Base-by-base conservation (phyloP, 2,329 filamentous ascomycete species). In the Endoconidiophora laricicola region DNA sequence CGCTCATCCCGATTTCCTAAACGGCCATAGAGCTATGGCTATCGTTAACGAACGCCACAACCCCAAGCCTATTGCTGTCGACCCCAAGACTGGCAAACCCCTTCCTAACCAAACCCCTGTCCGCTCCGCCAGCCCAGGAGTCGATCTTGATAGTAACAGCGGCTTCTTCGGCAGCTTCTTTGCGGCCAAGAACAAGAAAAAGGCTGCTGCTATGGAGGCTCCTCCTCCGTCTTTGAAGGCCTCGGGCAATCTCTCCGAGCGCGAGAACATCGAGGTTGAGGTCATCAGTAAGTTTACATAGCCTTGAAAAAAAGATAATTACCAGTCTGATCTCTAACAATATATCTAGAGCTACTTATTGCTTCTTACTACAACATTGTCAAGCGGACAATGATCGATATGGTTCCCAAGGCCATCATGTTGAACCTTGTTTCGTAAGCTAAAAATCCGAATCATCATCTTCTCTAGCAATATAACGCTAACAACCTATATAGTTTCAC, bases 371-470 rank as follows among this genome's bases (percentile, higher is more conserved):
- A 85, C 69, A 95, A 94, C 68, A 98, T 98, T 62, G 88, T 95
- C 57, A 86, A 87, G 71, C 77, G 91, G 58, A 98, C 93, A 54
- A 93, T 98, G 87, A 95, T 96, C 57, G 91, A 98, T 62, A 98
- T 98, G 91, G 91, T 98, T 4, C 91, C 91, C 58, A 98, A 98
- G 70, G 91, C 91, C 39, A 93, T 98, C 63, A 98, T 98, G 91
- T 76, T 96, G 57, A 95, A 77, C 59, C 82, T 98, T 43, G 91
- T 98, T 47, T 81, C 90, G 83, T 94, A 79, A 64, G 86, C 80
- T 26, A 33, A 16, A 20, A 16, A 22, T n/a, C 5, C 22, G 24
- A 22, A 12, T n/a, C n/a, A 22, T 45, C 26, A 33, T 20, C 4
- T 7, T 6, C 38, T 46, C 37, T 46, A 33, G 37, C 36, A 40